A percentile compares a stretch with the other conserved stretches of the same genome.
Evolutionary conservation across 306 rosid genomes (phyloP).

Genomic region (barrel medic (Medicago truncatula)): DNA sequence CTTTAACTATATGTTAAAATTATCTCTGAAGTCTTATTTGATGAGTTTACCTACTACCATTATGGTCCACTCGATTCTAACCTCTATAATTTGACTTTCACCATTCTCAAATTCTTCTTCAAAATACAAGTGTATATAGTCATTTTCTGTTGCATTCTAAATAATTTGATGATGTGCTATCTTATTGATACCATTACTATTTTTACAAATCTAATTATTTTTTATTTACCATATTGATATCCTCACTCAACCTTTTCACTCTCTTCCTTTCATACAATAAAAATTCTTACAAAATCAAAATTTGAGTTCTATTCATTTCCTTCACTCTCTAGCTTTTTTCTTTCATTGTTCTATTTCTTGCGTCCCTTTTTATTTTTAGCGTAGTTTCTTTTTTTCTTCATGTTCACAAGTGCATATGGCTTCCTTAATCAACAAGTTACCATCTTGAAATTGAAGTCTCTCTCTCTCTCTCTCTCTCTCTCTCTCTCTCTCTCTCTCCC

Average conservation of each 20-base stretch:
- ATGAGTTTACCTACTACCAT: neutral
- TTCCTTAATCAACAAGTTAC: conserved; percentile 42
- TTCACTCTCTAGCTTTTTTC: neutral
- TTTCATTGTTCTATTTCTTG: neutral
- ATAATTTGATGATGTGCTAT: no score
- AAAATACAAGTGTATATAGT: neutral
- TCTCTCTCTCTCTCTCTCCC: neutral
- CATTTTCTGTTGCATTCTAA: no score
- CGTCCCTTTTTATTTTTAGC: neutral
- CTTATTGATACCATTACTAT: no score
- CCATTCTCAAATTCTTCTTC: neutral
- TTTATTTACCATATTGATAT: neutral
- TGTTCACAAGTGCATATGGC: neutral
- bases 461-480: neutral
- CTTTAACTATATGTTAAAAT: no score
- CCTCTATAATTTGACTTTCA: neutral
- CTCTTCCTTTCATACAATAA: neutral
- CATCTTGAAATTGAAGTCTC: conserved; percentile 6
- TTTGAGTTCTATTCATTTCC: neutral
- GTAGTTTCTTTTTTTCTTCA: conserved; percentile 17
- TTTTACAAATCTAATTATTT: no score
- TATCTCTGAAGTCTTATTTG: no score
- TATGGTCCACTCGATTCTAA: neutral
- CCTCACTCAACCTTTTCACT: neutral
- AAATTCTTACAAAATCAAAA: neutral